phyloP scores from a whole-genome alignment of 768 basidiomycete genomes.

The Russula olivacea region DNA sequence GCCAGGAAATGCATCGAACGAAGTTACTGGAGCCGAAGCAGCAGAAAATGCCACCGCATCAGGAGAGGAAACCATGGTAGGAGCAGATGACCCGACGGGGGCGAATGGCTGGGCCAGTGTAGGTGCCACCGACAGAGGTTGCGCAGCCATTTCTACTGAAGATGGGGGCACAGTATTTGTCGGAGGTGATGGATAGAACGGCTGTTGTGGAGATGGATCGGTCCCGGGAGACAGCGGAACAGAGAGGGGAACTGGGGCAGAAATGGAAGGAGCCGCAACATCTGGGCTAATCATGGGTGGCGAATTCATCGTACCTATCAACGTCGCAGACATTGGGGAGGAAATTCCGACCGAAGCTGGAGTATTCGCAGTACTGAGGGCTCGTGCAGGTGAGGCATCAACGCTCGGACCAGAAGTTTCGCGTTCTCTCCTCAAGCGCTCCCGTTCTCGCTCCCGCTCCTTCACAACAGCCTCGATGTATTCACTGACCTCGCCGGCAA shows the following conservation, averaged over 20 bases:
- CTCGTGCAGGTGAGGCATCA: slow-evolving; percentile 15
- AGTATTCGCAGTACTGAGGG: slow-evolving; percentile 16
- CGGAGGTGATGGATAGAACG: slow-evolving; percentile 61
- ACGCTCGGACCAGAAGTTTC: slow-evolving; percentile 37
- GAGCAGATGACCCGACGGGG: slow-evolving; percentile 1
- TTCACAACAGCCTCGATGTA: slow-evolving; percentile 73
- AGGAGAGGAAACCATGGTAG: slow-evolving; percentile 11
- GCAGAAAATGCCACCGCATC: slow-evolving; percentile 24
- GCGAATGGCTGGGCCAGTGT: slow-evolving; percentile 11
- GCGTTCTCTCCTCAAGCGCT: slow-evolving; percentile 61
- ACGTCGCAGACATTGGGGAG: slow-evolving; percentile 12
- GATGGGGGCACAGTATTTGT: slow-evolving; percentile 29
- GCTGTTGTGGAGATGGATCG: slow-evolving; percentile 25
- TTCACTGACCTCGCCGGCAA: slow-evolving; percentile 55
- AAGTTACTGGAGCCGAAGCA: slow-evolving; percentile 25
- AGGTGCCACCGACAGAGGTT: slow-evolving; percentile 3
- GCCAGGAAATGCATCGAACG: slow-evolving; percentile 36
- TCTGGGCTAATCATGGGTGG: slow-evolving; percentile 11
- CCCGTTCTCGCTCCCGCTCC: slow-evolving; percentile 73
- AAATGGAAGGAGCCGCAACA: slow-evolving; percentile 4
- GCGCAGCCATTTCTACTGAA: slow-evolving; percentile 1
- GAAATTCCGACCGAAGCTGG: slow-evolving; percentile 18
- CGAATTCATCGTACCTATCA: slow-evolving; percentile 16
- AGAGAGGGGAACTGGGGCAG: slow-evolving; percentile 23
- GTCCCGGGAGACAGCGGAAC: slow-evolving; percentile 29